Evolutionary conservation across 1,284 basidiomycete species (phyloP), one percentile per base, ranked within the genome.

Genomic region (Ceratobasidium sp.): DNA sequence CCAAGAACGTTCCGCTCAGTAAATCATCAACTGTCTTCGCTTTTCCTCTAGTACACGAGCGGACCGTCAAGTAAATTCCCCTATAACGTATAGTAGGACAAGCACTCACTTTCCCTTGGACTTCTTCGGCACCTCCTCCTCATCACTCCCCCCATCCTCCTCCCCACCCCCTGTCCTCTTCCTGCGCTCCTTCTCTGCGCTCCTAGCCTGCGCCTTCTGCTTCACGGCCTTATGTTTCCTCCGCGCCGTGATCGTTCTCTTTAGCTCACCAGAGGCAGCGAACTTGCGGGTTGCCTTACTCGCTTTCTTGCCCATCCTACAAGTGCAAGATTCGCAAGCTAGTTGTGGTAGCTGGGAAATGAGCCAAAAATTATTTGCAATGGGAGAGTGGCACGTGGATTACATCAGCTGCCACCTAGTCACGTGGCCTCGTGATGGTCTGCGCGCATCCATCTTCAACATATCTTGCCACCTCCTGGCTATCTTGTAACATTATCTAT

Each of bases 271-370:
- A 78, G 94, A 95, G 1, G 94, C 88, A 12, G 93, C 94, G 82
- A 97, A 97, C 86, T 97, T 96, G 83, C 93, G 92, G 20, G 93
- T 93, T 0, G 94, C 91, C 85, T 96, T 96, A 46, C 89, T 86
- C 40, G 90, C 88, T 81, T 89, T 89, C 82, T 90, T 93, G 28
- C 86, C 90, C 92, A 93, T 93, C 55, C 44, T 49, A 61, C 18
- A 23, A 23, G n/a, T 53, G 58, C 5, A 10, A 26, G 3, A n/a
- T 33, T 49, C 26, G 5, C 15, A 39, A 53, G 23, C 5, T n/a
- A 12, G 56, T 9, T 56, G 33, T 28, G 71, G 55, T 49, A 12
- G 40, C 2, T 28, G 23, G n/a, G 40, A 58, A 73, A 53, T 64
- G 39, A 64, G 61, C 39, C 61, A 75, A 75, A 75, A 75, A 64